Base-by-base conservation (phyloP, 2,329 filamentous ascomycete genomes). In the Curvularia lunata region DNA sequence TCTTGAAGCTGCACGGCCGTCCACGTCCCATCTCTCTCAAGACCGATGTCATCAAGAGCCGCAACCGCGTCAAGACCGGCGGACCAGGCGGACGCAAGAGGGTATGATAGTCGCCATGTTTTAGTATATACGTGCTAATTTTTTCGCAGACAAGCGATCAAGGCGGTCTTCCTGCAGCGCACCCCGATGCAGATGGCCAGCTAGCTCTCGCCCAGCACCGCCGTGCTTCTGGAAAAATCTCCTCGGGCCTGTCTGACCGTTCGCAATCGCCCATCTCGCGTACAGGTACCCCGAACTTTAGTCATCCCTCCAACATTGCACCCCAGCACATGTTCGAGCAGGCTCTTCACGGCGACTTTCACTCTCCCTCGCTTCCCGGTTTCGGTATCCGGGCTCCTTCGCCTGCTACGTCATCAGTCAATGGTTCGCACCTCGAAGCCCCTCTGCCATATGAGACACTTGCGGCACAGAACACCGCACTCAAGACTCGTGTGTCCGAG, bases 11-110 rank as follows among this genome's bases (percentile, higher is more conserved):
- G 67, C 95, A 99, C 77, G 93, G 93, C 64, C 90, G 93, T 25
- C 88, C 95, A 59, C 89, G 95, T 55, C 95, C 95, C 67, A 97
- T 97, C 77, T 96, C 91, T 69, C 85, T 99, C 70, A 99, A 99
- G 84, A 98, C 95, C 48, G 95, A 99, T 82, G 94, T 98, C 67
- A 99, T 99, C 82, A 99, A 99, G 84, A 97, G 93, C 82, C 92
- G 95, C 72, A 99, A 99, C 80, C 88, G 95, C 65, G 94, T 98
- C 69, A 98, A 98, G 84, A 95, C 92, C 52, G 86, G 90, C 8
- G 91, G 82, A 2, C 85, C 93, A 70, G 86, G 91, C 62, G 87
- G 88, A 46, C 90, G 91, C 71, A 93, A 92, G 79, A 96, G 96
- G 88, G 91, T 92, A 81, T 48, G 57, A 30, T 72, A 79, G 74